Percentiles rank a stretch among this genome's conserved stretches.
Evolutionary conservation across 768 basidiomycete genomes (phyloP).

Genomic region (Hirschioporus abietinus): DNA sequence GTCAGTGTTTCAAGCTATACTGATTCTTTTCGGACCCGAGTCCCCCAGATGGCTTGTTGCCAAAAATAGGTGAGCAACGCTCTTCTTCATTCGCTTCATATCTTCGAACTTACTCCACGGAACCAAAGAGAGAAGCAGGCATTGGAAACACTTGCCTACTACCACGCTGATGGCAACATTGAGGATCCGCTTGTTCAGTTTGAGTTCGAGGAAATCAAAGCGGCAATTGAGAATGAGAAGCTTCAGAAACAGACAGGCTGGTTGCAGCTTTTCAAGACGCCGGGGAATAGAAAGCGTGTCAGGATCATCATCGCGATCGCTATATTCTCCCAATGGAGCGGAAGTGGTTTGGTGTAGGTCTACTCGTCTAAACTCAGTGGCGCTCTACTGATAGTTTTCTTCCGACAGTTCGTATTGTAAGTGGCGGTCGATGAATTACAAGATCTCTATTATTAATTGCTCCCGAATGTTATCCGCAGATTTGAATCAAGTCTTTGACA

Average conservation of each 20-base stretch:
- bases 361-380: neutral
- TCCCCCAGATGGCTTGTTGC: conserved; percentile 44
- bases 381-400: conserved; percentile 7
- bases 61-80: conserved; percentile 51
- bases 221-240: conserved; percentile 28
- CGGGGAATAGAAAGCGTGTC: conserved; percentile 29
- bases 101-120: conserved; percentile 78
- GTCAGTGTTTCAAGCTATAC: conserved; percentile 23
- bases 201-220: conserved; percentile 33
- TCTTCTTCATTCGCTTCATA: conserved; percentile 47
- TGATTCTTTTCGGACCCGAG: conserved; percentile 34
- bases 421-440: neutral
- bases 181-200: conserved; percentile 19
- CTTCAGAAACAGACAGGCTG: conserved; percentile 18
- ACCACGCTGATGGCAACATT: conserved; percentile 41
- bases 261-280: conserved; percentile 24
- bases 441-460: conserved; percentile 5
- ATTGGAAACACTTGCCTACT: neutral
- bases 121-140: conserved; percentile 43
- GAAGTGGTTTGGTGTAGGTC: conserved; percentile 23
- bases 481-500: conserved; percentile 18
- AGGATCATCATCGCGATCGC: conserved; percentile 26
- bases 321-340: conserved; percentile 28
- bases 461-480: neutral
- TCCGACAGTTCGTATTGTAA: conserved; percentile 9